A percentile compares a stretch with the other conserved stretches of the same genome.
Evolutionary conservation across 2,329 filamentous ascomycete genomes (phyloP).

Genomic region (Xylariaceae sp.): DNA sequence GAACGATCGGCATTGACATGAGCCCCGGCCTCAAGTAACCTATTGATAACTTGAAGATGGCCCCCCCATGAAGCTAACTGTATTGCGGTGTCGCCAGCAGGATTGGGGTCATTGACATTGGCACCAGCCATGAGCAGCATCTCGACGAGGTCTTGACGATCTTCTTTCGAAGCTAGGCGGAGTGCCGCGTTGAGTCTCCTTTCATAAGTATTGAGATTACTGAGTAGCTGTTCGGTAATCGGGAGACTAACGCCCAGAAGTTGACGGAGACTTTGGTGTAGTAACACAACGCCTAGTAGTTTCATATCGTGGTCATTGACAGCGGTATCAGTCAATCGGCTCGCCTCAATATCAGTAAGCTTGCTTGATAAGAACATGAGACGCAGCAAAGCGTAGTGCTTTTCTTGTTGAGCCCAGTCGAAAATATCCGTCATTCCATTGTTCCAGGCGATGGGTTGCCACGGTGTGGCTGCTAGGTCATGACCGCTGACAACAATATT

Average conservation of each 20-base stretch:
- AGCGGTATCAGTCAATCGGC: neutral
- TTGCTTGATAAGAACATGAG: neutral
- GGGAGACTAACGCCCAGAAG: too few species aligned
- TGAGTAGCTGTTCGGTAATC: too few species aligned
- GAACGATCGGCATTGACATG: too few species aligned
- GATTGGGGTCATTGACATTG: neutral
- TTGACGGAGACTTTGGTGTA: neutral
- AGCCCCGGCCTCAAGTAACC: neutral
- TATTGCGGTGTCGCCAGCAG: neutral
- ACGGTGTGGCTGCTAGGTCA: neutral
- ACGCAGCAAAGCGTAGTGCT: neutral
- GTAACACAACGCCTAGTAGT: neutral
- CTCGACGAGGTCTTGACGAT: neutral
- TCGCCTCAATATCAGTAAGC: neutral
- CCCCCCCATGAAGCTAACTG: neutral
- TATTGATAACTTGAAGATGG: neutral
- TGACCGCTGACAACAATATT: neutral
- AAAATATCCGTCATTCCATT: neutral
- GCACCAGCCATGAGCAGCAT: neutral
- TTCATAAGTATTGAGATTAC: too few species aligned
- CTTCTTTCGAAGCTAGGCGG: neutral
- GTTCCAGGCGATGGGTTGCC: neutral
- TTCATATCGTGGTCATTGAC: neutral
- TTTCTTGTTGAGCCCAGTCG: neutral
- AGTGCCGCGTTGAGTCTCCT: neutral